Evolutionary conservation across 1,284 basidiomycete species (phyloP), one percentile per base, ranked within the genome.

Genomic region (Tilletia walkeri): DNA sequence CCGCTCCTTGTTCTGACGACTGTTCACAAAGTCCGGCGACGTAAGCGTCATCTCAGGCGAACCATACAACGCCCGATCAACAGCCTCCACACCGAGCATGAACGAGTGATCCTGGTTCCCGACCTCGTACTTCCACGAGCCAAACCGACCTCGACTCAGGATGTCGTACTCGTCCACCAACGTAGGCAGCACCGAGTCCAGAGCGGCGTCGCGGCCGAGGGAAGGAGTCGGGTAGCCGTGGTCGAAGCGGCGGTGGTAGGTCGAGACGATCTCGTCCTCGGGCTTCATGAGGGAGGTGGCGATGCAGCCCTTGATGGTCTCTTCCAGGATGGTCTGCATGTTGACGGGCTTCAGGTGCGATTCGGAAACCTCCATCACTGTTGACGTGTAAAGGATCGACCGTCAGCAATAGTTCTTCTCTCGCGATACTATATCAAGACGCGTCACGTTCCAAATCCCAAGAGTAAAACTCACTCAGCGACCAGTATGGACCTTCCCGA

Each of bases 91-190:
- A 36, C 86, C 86, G 34, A 87, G 82, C 85, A 86, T 86, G 78
- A 86, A 86, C 72, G 85, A 85, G 75, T 87, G 86, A 75, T 87
- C 86, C 77, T 87, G 86, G 77, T 87, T 87, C 1, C 86, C 86
- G 9, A 85, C 85, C 78, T 86, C 86, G 79, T 86, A 87, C 77
- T 86, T 86, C 86, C 86, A 87, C 59, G 85, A 85, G n/a, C 86
- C 87, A 77, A 87, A 87, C 66, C 87, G 83, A 49, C 87, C 87
- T 67, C 87, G 84, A 20, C 84, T 85, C 78, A 84, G 84, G 68
- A 87, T 86, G 66, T 81, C 80, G 78, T 79, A 85, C 73, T 81
- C 75, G 68, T 86, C 84, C 72, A 82, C 78, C 48, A 87, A 78
- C 30, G 78, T 80, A 1, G 87, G 87, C 45, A 87, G 82, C 73